Base-by-base conservation (phyloP, 1,284 basidiomycete species). In the Cutaneotrichosporon cavernicola region DNA sequence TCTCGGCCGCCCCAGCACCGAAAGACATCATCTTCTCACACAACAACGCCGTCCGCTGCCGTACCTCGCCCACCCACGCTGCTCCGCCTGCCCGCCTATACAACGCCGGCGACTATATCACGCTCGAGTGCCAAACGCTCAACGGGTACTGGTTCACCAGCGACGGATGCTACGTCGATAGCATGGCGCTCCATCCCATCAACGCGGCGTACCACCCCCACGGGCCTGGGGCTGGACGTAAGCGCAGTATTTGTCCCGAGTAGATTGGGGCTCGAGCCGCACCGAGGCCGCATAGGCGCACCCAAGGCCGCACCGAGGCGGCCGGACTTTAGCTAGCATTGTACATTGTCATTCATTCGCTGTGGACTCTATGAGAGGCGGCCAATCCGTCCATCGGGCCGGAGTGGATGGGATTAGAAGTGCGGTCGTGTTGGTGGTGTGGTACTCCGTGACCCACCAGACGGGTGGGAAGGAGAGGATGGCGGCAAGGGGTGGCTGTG, bases 101-200 rank as follows among this genome's bases (percentile, higher is more conserved):
- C 53, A 56, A 56, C 36, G 5, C 18, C 2, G 36, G 36, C 34
- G 53, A 56, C 53, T 7, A 31, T 16, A 32, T 56, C 34, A 26
- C 13, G 0, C 22, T 56, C 36, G 22, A 13, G 9, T 56, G 53
- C 36, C 51, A 53, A 1, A 40, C 53, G 32, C 53, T n/a, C 30
- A 30, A 56, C 21, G 53, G 36, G 16, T 38, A 18, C 9, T 56
- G 53, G 53, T 10, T n/a, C 10, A 56, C 53, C 21, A 11, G 34
- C 18, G 53, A 56, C 34, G 36, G 36, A 11, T 56, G 53, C 34
- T 56, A 22, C 11, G 36, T 56, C 34, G 21, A 56, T n/a, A 21
- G 40, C 10, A 13, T 22, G 21, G 36, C 32, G 0, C 31, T 56
- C n/a, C 36, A 56, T n/a, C 53, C 31, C 18, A 8, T 46, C 43